Base-by-base conservation (phyloP, 2,329 filamentous ascomycete species). In the Colletotrichum zoysiae region DNA sequence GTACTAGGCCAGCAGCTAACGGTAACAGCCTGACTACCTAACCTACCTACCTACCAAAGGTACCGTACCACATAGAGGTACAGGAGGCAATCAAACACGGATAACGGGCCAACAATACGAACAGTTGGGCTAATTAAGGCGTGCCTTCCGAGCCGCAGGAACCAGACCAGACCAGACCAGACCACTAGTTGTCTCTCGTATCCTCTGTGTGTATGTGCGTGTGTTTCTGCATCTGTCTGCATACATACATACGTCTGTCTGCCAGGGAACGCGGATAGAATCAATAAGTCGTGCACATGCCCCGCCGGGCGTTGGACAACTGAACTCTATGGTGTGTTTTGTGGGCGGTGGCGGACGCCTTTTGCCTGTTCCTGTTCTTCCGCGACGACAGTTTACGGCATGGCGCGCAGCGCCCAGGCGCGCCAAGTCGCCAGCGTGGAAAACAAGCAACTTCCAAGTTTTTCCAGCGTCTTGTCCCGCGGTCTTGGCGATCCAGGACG, bases 371-470 rank as follows among this genome's bases (percentile, higher is more conserved):
- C 50, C 50, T 53, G 50, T 30, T 38, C n/a, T 42, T 42, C n/a
- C 23, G 60, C 35, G 35, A 42, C 62, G 40, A 40, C 51, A 56
- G 23, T 46, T 55, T 30, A 53, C 58, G 7, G 42, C 59, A 60
- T 63, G 57, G 50, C 64, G 62, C 64, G 68, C 68, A 50, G 33
- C 33, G 69, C 65, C 69, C 69, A 71, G 65, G 59, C 53, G 69
- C 59, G 69, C 69, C 65, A 71, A 71, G 69, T 69, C 69, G 59
- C 59, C 65, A 69, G 33, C 23, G 64, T 57, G 46, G 51, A 69
- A 71, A 71, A 69, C 65, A 71, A 71, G 69, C 69, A 71, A 71
- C 65, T 71, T 71, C 69, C 69, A 71, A 71, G 69, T 69, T 69
- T 71, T 71, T 65, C 65, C 65, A 69, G 65, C 65, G 65, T 44